phyloP scores from a whole-genome alignment of 1,284 basidiomycete genomes.

The Mycena sp. region DNA sequence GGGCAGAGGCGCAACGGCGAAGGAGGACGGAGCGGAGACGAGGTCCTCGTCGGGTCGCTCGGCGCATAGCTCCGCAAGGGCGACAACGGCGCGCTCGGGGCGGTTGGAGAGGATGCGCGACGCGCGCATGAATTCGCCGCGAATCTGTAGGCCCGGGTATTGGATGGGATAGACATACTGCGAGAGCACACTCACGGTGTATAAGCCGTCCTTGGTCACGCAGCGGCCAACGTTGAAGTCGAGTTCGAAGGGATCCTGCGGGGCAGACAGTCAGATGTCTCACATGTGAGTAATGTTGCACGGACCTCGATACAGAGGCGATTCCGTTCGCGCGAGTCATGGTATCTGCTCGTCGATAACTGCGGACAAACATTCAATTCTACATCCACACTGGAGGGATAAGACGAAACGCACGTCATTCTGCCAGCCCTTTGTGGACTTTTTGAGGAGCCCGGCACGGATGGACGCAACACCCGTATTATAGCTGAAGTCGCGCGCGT shows the following conservation, averaged over 20 bases:
- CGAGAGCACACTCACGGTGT: constrained; percentile 70
- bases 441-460: constrained; percentile 88
- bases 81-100: constrained; percentile 83
- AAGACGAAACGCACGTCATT: constrained; percentile 75
- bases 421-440: constrained; percentile 93
- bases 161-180: background rate
- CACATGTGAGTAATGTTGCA: constrained; percentile 13
- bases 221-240: constrained; percentile 97
- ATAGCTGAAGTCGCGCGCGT: constrained; percentile 93
- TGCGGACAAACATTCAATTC: no score
- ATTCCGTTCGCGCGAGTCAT: constrained; percentile 89
- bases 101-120: constrained; percentile 82
- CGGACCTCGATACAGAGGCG: constrained; percentile 92
- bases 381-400: no score
- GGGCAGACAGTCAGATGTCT: constrained; percentile 28
- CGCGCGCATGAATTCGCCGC: constrained; percentile 98
- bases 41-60: constrained; percentile 74
- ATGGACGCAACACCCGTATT: constrained; percentile 93
- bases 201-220: constrained; percentile 95
- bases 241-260: constrained; percentile 93
- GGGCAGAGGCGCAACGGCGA: constrained; percentile 27
- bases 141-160: constrained; percentile 68
- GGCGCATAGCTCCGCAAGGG: constrained; percentile 86
- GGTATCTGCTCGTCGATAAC: constrained; percentile 63
- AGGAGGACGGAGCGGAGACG: constrained; percentile 58